These are phyloP conservation scores for Astrothelium subdiscretum DNA, from an alignment of 495 filamentous ascomycete genomes.

Conservation along the genomic window DNA sequence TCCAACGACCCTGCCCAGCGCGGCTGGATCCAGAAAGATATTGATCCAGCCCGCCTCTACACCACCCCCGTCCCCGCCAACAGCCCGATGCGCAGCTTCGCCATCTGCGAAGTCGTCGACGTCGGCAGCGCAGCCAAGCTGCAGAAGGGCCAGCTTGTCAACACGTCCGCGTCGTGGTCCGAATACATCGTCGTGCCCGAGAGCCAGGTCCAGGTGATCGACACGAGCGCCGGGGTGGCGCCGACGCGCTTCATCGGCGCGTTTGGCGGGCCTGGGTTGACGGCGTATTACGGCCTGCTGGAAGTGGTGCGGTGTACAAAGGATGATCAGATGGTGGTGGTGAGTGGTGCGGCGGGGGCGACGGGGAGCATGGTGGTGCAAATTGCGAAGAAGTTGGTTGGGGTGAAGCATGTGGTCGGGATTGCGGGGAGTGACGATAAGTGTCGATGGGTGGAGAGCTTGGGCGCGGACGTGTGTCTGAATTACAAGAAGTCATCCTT, in stretches of 20 bases:
- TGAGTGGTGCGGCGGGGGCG: conserved; percentile 50
- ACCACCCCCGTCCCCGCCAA: conserved; percentile 53
- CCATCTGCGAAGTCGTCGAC: conserved; percentile 42
- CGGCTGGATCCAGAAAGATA: conserved; percentile 54
- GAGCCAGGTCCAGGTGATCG: conserved; percentile 20
- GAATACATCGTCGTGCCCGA: conserved; percentile 39
- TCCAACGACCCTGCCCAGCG: conserved; percentile 79
- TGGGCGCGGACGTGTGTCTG: conserved; percentile 55
- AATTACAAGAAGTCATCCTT: conserved; percentile 56
- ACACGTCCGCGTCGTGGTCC: conserved; percentile 35
- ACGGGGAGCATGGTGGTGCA: conserved; percentile 57
- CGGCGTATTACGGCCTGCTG: conserved; percentile 41
- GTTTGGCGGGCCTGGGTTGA: conserved; percentile 38
- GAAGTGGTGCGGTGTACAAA: conserved; percentile 28
- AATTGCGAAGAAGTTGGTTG: conserved; percentile 44
- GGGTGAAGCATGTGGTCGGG: conserved; percentile 44
- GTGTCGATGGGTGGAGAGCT: conserved; percentile 46
- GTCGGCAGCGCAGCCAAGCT: conserved; percentile 31
- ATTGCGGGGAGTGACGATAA: conserved; percentile 58
- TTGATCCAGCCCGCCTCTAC: conserved; percentile 44
- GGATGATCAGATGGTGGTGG: conserved; percentile 33
- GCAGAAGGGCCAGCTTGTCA: conserved; percentile 31
- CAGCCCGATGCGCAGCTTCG: conserved; percentile 54
- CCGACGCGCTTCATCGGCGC: conserved; percentile 39
- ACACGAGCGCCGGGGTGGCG: conserved; percentile 19